Percentiles rank a stretch among this genome's conserved stretches.
phyloP scores from a whole-genome alignment of 1,284 basidiomycete species.

The Pascua sp. region DNA sequence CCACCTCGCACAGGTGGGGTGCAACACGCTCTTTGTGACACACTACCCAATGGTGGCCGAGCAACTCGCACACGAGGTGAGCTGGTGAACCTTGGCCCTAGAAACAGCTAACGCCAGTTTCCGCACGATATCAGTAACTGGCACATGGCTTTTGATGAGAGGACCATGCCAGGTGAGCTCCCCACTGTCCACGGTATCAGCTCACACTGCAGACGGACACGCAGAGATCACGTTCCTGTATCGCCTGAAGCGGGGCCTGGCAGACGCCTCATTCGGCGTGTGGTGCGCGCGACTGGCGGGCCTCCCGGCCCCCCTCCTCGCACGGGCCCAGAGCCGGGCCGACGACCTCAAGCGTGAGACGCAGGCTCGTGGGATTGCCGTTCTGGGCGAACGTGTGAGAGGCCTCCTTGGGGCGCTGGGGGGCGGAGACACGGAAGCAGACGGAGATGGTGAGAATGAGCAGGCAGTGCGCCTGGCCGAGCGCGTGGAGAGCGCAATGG shows the following conservation, averaged over 20 bases:
- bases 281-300: conserved; percentile 85
- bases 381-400: conserved; percentile 3
- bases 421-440: too few relatives aligned
- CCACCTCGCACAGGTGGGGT: conserved; percentile 63
- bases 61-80: conserved; percentile 58
- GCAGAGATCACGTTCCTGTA: conserved; percentile 83
- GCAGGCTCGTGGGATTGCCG: conserved; percentile 8
- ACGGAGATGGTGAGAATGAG: not conserved
- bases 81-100: conserved; percentile 51
- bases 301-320: conserved; percentile 65
- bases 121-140: conserved; percentile 59
- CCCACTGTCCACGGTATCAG: too few relatives aligned
- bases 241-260: conserved; percentile 65
- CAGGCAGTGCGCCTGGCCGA: conserved; percentile 1
- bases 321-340: conserved; percentile 59
- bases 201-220: conserved; percentile 56
- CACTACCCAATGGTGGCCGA: conserved; percentile 68
- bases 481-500: conserved; percentile 12
- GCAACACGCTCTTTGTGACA: conserved; percentile 89
- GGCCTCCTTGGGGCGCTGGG: not conserved
- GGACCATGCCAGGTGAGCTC: conserved; percentile 43
- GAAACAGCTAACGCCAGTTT: conserved; percentile 24
- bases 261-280: conserved; percentile 78
- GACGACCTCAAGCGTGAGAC: conserved; percentile 56
- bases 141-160: conserved; percentile 76